Conservation (phyloP, 2,329 filamentous ascomycete genomes). For the Aspergillus clavatus region DNA sequence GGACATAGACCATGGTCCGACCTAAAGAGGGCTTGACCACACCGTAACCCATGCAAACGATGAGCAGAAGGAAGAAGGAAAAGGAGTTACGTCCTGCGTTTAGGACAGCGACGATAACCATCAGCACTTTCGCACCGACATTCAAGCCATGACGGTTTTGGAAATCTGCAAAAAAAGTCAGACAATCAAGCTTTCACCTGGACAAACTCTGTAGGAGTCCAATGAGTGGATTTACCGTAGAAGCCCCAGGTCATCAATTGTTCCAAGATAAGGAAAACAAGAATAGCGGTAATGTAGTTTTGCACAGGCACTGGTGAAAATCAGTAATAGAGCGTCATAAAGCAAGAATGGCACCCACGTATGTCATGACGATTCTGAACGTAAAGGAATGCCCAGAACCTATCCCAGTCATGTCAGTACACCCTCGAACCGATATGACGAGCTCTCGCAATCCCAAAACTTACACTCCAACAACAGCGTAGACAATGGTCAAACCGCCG, state of each 20-base stretch:
- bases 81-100: constrained; percentile 96
- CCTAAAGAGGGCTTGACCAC: constrained; percentile 93
- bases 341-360: constrained; percentile 45
- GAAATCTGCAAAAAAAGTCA: constrained; percentile 61
- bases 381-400: constrained; percentile 92
- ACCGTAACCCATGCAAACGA: constrained; percentile 99
- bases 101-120: constrained; percentile 86
- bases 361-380: constrained; percentile 93
- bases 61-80: constrained; percentile 94
- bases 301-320: constrained; percentile 71
- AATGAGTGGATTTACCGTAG: constrained; percentile 60
- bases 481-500: constrained; percentile 86
- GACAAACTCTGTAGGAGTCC: not conserved
- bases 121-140: constrained; percentile 73
- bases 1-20: constrained; percentile 89
- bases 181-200: constrained; percentile 9
- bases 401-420: constrained; percentile 30
- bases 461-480: constrained; percentile 74
- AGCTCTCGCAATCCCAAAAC: constrained; percentile 22
- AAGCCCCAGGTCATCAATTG: constrained; percentile 99
- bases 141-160: constrained; percentile 87
- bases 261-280: constrained; percentile 89
- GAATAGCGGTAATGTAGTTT: constrained; percentile 97
- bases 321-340: constrained; percentile 28
- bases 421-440: not conserved